Conservation (phyloP, 768 basidiomycete species). For the Gymnopilus junonius region DNA sequence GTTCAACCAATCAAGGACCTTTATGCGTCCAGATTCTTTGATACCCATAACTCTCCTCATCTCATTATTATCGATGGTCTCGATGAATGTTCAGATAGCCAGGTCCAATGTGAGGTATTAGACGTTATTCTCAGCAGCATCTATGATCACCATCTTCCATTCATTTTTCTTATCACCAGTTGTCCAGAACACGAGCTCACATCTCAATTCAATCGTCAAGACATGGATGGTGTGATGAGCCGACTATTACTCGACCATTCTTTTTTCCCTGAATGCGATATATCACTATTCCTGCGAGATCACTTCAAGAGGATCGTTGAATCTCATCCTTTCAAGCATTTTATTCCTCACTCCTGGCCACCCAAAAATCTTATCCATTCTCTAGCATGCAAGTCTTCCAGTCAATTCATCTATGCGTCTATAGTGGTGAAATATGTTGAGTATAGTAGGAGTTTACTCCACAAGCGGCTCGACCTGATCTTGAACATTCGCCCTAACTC, state of each 20-base stretch:
- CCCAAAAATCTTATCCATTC: background rate
- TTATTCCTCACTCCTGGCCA: background rate
- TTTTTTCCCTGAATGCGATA: background rate
- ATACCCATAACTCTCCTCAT: background rate
- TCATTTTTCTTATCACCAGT: background rate
- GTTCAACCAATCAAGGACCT: background rate
- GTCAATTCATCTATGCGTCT: constrained; percentile 10
- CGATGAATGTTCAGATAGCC: background rate
- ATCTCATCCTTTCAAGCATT: background rate
- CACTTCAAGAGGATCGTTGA: background rate
- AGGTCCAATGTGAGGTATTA: background rate
- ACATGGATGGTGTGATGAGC: background rate
- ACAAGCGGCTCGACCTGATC: background rate
- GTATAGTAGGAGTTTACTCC: background rate
- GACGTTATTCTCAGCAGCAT: background rate
- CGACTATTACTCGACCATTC: background rate
- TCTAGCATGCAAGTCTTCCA: background rate
- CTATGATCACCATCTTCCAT: background rate
- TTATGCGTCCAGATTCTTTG: background rate
- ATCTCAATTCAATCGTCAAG: background rate
- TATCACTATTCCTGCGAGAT: background rate
- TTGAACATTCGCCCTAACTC: background rate
- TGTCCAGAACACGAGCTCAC: background rate
- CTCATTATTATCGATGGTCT: background rate
- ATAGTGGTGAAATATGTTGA: background rate